These are phyloP conservation scores for Neoarthrinium moseri DNA, from an alignment of 2,329 filamentous ascomycete species.

Conservation along the genomic window DNA sequence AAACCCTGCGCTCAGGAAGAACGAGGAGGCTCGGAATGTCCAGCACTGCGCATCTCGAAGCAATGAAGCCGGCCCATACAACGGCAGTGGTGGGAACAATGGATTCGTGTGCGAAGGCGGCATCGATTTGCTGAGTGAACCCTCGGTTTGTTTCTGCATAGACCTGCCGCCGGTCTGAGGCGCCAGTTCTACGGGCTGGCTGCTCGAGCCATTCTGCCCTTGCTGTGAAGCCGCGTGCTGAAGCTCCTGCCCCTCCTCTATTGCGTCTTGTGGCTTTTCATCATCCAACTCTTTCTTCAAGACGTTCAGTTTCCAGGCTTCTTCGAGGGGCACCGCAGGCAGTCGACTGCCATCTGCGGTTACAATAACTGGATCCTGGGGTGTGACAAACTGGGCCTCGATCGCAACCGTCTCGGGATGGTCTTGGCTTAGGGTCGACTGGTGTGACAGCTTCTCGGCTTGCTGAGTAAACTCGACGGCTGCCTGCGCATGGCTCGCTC, in stretches of 20 bases:
- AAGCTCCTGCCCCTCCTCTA: slow-evolving; percentile 26
- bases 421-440: slow-evolving; percentile 26
- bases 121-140: slow-evolving; percentile 44
- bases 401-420: slow-evolving; percentile 49
- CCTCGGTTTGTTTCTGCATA: slow-evolving; percentile 43
- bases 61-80: slow-evolving; percentile 73
- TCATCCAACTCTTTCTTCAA: slow-evolving; percentile 50
- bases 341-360: slow-evolving; percentile 66
- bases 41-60: slow-evolving; percentile 65
- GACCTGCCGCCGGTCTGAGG: slow-evolving; percentile 29
- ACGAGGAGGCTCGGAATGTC: slow-evolving; percentile 65
- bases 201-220: slow-evolving; percentile 15
- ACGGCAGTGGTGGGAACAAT: slow-evolving; percentile 79
- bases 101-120: slow-evolving; percentile 73
- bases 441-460: slow-evolving; percentile 54
- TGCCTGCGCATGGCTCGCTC: slow-evolving; percentile 30
- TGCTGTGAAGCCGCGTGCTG: slow-evolving; percentile 21
- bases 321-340: slow-evolving; percentile 66
- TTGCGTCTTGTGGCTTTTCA: slow-evolving; percentile 20
- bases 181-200: slow-evolving; percentile 10
- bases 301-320: slow-evolving; percentile 69
- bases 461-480: slow-evolving; percentile 61
- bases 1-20: slow-evolving; percentile 76
- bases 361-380: slow-evolving; percentile 69
- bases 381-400: slow-evolving; percentile 64